Conservation (phyloP, 257 asterid species). For the Leptodermis oblonga region DNA sequence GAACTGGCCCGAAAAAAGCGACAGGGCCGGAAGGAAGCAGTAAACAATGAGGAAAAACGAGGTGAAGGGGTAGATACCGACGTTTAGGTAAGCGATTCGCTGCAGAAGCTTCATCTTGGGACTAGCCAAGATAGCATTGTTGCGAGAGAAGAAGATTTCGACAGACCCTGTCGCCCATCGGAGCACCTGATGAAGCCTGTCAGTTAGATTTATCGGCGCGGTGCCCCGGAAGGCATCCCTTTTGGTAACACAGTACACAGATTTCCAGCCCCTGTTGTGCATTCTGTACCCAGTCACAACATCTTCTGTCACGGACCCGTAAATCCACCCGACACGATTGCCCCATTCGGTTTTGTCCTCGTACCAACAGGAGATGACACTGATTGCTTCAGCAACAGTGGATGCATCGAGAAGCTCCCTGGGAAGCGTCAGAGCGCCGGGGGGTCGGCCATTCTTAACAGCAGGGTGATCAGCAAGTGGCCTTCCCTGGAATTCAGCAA, state of each 20-base stretch:
- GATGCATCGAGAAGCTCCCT: constrained; percentile 79
- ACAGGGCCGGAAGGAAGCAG: constrained; percentile 84
- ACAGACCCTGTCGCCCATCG: constrained; percentile 94
- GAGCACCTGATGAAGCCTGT: constrained; percentile 85
- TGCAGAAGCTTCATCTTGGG: constrained; percentile 69
- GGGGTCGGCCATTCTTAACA: constrained; percentile 70
- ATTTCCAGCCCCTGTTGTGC: constrained; percentile 91
- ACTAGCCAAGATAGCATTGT: constrained; percentile 70
- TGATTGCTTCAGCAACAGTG: constrained; percentile 81
- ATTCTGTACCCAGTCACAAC: constrained; percentile 86
- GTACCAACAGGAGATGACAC: constrained; percentile 86
- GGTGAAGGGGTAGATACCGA: constrained; percentile 82
- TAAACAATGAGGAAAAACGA: constrained; percentile 72
- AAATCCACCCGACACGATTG: constrained; percentile 84
- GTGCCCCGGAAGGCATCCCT: constrained; percentile 90
- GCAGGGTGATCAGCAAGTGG: constrained; percentile 90
- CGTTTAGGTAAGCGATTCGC: constrained; percentile 73
- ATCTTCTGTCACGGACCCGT: constrained; percentile 82
- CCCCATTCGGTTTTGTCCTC: constrained; percentile 97
- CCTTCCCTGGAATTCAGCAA: constrained; percentile 78
- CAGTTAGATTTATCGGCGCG: constrained; percentile 82
- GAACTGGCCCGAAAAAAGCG: constrained; percentile 80
- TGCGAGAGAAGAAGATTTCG: constrained; percentile 83
- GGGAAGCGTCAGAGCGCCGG: constrained; percentile 70
- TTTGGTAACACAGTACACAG: constrained; percentile 76